These are phyloP conservation scores for Lizonia empirigonia DNA, from an alignment of 2,329 filamentous ascomycete species.

Conservation along the genomic window DNA sequence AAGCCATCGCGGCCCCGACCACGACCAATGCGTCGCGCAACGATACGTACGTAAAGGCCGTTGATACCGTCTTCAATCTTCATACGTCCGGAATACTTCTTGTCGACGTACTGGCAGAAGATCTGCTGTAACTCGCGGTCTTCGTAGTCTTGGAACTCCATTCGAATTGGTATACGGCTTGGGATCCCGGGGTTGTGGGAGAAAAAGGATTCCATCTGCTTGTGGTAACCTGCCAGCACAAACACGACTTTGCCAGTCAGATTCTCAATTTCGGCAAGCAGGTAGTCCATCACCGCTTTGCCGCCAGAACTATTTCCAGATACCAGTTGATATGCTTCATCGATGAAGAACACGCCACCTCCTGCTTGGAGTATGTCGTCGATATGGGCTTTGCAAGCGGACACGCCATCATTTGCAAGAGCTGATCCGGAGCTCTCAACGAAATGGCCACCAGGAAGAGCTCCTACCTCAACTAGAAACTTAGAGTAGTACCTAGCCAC, in stretches of 20 bases:
- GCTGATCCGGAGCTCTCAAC: slow-evolving; percentile 71
- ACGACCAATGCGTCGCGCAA: slow-evolving; percentile 64
- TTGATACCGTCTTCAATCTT: slow-evolving; percentile 61
- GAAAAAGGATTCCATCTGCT: slow-evolving; percentile 78
- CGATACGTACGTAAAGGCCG: slow-evolving; percentile 70
- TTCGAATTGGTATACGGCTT: slow-evolving; percentile 68
- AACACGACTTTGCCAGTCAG: slow-evolving; percentile 71
- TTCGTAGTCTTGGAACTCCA: slow-evolving; percentile 72
- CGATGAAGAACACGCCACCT: slow-evolving; percentile 76
- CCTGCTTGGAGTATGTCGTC: slow-evolving; percentile 61
- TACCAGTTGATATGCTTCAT: slow-evolving; percentile 77
- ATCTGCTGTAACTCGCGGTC: slow-evolving; percentile 70
- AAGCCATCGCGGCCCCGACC: slow-evolving; percentile 70
- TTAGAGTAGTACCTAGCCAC: slow-evolving; percentile 72
- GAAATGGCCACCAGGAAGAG: slow-evolving; percentile 65
- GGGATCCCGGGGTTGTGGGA: slow-evolving; percentile 73
- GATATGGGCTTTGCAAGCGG: slow-evolving; percentile 62
- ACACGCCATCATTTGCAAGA: slow-evolving; percentile 67
- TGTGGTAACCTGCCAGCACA: slow-evolving; percentile 73
- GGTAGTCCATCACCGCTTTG: slow-evolving; percentile 68
- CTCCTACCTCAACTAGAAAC: slow-evolving; percentile 66
- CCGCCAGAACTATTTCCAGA: slow-evolving; percentile 64
- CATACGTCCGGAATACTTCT: slow-evolving; percentile 63
- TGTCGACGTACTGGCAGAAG: slow-evolving; percentile 59
- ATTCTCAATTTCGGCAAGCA: slow-evolving; percentile 76